Percentiles rank a stretch among this genome's conserved stretches.
Evolutionary conservation across 306 rosid species (phyloP).

Genomic region (apple (Malus domestica)): DNA sequence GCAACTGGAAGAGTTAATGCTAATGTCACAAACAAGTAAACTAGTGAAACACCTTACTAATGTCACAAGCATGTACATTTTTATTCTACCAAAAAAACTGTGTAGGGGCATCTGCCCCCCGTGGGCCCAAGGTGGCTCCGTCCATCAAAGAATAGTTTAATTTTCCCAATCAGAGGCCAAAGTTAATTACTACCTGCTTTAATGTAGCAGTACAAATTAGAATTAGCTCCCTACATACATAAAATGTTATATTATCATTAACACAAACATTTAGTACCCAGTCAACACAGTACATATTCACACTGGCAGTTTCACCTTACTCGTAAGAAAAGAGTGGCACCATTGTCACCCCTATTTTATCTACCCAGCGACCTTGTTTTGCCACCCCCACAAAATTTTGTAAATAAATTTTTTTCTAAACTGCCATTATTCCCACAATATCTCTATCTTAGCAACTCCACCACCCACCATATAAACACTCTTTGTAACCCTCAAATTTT

Average conservation of each 20-base stretch:
- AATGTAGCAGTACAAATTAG: background rate
- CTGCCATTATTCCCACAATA: background rate
- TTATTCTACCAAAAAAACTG: too few relatives aligned
- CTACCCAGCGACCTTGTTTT: background rate
- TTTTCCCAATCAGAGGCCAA: background rate
- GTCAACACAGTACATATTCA: background rate
- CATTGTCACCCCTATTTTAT: background rate
- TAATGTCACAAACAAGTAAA: too few relatives aligned
- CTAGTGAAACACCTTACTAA: too few relatives aligned
- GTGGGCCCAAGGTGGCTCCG: too few relatives aligned
- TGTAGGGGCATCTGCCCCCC: too few relatives aligned
- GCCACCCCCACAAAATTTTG: background rate
- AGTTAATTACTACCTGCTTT: background rate
- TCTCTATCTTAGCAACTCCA: background rate
- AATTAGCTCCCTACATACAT: background rate
- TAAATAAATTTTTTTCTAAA: background rate
- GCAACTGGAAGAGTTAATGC: too few relatives aligned
- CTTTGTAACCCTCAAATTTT: background rate
- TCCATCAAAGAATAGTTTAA: background rate
- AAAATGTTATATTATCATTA: background rate
- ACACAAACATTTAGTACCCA: background rate
- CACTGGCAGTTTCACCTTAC: background rate
- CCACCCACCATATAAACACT: background rate
- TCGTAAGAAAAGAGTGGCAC: background rate
- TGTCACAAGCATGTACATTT: too few relatives aligned